Percentiles rank a stretch among this genome's conserved stretches.
phyloP scores from a whole-genome alignment of 495 filamentous ascomycete species.

The Usnea hakonensis region DNA sequence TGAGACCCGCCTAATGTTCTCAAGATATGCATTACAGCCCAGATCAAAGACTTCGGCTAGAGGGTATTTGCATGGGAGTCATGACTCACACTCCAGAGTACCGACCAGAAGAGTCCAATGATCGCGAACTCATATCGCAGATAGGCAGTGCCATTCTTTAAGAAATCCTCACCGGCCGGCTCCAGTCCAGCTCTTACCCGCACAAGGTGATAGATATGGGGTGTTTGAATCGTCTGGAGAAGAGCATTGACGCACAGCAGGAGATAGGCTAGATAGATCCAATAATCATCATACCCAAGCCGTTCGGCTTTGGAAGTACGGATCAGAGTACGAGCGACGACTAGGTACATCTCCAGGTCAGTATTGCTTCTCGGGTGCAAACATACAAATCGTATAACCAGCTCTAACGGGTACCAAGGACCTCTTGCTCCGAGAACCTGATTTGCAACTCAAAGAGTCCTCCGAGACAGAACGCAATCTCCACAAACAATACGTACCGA shows the following conservation, averaged over 20 bases:
- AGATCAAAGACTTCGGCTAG: not conserved
- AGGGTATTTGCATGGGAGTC: not conserved
- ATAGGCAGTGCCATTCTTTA: slow-evolving; percentile 38
- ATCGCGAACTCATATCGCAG: slow-evolving; percentile 6
- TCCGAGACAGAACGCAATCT: too few relatives aligned
- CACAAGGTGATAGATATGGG: slow-evolving; percentile 35
- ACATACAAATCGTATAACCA: not conserved
- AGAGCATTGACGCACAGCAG: slow-evolving; percentile 33
- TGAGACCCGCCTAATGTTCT: not conserved
- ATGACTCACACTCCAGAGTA: slow-evolving; percentile 3
- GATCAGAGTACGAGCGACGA: slow-evolving; percentile 32
- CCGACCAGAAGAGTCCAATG: slow-evolving; percentile 4
- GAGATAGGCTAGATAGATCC: slow-evolving; percentile 33
- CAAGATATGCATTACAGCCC: not conserved
- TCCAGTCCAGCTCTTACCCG: slow-evolving; percentile 27
- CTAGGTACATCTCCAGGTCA: not conserved
- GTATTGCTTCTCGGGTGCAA: not conserved
- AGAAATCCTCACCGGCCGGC: slow-evolving; percentile 25
- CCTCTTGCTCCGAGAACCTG: not conserved
- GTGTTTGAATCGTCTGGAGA: slow-evolving; percentile 40
- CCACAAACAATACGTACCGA: slow-evolving; percentile 14
- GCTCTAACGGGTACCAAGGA: not conserved
- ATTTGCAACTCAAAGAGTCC: not conserved
- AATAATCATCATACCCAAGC: slow-evolving; percentile 37
- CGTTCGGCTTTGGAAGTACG: slow-evolving; percentile 28